Percentiles rank a stretch among this genome's conserved stretches.
These are phyloP conservation scores for Mallotus nudiflorus DNA, from an alignment of 345 rosid genomes.

Conservation along the genomic window DNA sequence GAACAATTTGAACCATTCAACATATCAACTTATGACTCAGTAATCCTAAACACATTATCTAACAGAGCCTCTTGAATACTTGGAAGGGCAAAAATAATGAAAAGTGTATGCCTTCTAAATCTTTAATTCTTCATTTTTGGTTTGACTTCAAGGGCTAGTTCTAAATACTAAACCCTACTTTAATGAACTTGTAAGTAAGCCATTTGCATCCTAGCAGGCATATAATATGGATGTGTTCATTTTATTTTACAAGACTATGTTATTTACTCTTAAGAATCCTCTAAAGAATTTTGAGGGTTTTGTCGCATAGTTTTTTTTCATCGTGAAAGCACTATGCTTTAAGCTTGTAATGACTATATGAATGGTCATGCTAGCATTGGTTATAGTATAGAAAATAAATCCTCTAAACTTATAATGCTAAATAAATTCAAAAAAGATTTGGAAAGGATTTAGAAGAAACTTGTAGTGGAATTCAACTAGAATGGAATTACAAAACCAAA, in stretches of 20 bases:
- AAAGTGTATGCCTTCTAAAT: too few relatives aligned
- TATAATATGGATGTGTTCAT: slow-evolving; percentile 16
- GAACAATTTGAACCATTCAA: too few relatives aligned
- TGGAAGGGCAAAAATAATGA: neutral
- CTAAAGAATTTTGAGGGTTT: slow-evolving; percentile 21
- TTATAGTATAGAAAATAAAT: neutral
- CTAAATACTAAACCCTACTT: too few relatives aligned
- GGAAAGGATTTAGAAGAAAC: neutral
- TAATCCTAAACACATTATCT: too few relatives aligned
- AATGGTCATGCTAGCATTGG: neutral
- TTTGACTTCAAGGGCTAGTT: too few relatives aligned
- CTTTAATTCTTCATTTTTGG: too few relatives aligned
- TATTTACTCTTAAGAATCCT: neutral
- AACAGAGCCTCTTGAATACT: slow-evolving; percentile 26
- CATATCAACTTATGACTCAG: too few relatives aligned
- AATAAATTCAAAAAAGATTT: neutral
- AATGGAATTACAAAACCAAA: too few relatives aligned
- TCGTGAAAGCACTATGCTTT: neutral
- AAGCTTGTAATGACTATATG: slow-evolving; percentile 19
- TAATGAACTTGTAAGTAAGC: too few relatives aligned
- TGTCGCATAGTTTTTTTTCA: neutral
- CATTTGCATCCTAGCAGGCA: neutral
- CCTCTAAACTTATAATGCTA: neutral
- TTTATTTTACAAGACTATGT: slow-evolving; percentile 19
- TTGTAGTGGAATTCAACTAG: neutral